Percentiles rank a stretch among this genome's conserved stretches.
Conservation (phyloP, 1,139 yeast species). For the Scheffersomyces segobiensis region DNA sequence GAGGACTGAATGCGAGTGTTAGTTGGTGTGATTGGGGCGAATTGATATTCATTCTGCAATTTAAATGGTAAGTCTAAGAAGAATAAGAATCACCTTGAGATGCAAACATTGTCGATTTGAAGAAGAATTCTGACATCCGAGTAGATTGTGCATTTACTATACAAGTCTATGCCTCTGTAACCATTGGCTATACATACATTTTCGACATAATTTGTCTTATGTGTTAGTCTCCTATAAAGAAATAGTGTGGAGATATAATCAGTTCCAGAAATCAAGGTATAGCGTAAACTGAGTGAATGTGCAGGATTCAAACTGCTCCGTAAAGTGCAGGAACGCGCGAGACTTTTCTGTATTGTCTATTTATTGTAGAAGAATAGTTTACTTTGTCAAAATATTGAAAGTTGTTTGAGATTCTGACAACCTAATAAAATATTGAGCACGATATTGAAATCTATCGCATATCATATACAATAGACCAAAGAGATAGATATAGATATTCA, state of each 20-base stretch:
- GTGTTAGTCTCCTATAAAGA: neutral
- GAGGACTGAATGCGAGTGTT: constrained; percentile 55
- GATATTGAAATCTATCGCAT: constrained; percentile 1
- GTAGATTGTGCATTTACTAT: too few relatives aligned
- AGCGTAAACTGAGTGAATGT: neutral
- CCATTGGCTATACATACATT: constrained; percentile 30
- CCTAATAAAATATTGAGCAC: neutral
- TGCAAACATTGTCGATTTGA: too few relatives aligned
- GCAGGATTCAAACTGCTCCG: neutral
- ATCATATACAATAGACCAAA: neutral
- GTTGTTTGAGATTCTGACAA: too few relatives aligned
- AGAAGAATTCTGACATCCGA: too few relatives aligned
- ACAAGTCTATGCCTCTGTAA: neutral
- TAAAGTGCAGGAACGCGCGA: neutral
- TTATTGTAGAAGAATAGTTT: neutral
- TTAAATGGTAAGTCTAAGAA: neutral
- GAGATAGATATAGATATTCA: neutral
- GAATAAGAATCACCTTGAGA: too few relatives aligned
- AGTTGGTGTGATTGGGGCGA: constrained; percentile 12
- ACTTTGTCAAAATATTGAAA: neutral
- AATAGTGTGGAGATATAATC: neutral
- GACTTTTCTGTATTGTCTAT: neutral
- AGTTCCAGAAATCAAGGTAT: neutral
- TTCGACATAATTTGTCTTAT: constrained; percentile 31
- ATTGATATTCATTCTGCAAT: neutral